Evolutionary conservation across 768 basidiomycete genomes (phyloP).

Genomic region (Cytidiella melzeri): DNA sequence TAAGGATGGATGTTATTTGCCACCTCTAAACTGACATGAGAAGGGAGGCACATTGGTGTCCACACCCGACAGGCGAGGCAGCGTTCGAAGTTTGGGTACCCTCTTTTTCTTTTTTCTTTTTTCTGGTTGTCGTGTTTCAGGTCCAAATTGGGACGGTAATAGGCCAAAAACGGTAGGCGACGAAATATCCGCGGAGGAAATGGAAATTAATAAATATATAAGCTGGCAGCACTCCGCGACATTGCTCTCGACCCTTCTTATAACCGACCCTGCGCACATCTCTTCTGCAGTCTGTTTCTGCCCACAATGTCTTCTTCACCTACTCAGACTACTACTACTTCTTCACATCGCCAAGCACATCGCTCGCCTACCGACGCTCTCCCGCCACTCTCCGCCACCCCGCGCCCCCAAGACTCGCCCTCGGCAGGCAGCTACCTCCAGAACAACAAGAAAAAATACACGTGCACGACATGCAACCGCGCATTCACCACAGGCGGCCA

Average conservation of each 20-base stretch:
- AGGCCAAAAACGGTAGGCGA: background rate
- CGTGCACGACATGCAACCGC: conserved; percentile 68
- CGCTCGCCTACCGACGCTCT: background rate
- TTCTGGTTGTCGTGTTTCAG: too few relatives aligned
- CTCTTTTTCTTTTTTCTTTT: too few relatives aligned
- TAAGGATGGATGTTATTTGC: too few relatives aligned
- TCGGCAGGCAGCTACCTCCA: background rate
- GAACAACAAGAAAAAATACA: conserved; percentile 35
- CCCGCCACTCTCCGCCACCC: background rate
- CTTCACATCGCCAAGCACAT: background rate
- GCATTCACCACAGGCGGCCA: conserved; percentile 88
- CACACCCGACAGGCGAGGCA: too few relatives aligned
- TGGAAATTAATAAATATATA: too few relatives aligned
- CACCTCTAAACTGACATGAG: too few relatives aligned
- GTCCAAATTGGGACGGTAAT: background rate
- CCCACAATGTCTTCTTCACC: too few relatives aligned
- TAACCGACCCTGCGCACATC: conserved; percentile 14
- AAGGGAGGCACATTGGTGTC: too few relatives aligned
- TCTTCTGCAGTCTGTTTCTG: conserved; percentile 2
- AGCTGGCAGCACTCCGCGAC: too few relatives aligned
- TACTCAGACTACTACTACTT: background rate
- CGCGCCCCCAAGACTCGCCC: background rate
- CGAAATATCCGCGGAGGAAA: too few relatives aligned
- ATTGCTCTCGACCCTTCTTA: conserved; percentile 11
- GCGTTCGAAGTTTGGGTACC: too few relatives aligned